Conservation (phyloP, 2,329 filamentous ascomycete species). For the Fusarium sambucinum region DNA sequence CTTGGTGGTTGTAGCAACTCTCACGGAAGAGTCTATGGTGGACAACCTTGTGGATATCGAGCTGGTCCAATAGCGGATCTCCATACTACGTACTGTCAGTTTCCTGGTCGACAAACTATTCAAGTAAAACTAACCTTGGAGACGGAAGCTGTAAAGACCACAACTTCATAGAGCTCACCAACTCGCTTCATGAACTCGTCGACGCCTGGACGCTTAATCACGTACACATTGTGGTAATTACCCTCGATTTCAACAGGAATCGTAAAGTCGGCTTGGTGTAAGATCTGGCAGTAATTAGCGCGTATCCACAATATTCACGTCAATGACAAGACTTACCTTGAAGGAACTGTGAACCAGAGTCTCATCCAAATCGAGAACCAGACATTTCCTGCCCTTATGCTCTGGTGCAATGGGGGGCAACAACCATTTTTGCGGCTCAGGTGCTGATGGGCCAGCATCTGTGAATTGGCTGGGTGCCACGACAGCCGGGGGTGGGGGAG, state of each 20-base stretch:
- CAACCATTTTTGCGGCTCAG: conserved; percentile 71
- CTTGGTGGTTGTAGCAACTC: conserved; percentile 99
- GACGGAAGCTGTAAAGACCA: conserved; percentile 98
- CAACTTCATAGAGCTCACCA: conserved; percentile 96
- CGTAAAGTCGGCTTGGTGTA: conserved; percentile 98
- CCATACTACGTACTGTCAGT: conserved; percentile 75
- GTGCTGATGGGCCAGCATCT: conserved; percentile 59
- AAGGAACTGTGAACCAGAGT: conserved; percentile 98
- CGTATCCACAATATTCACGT: neutral
- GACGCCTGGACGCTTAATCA: conserved; percentile 98
- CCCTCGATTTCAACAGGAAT: conserved; percentile 99
- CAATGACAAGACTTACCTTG: conserved; percentile 72
- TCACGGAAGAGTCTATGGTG: conserved; percentile 97
- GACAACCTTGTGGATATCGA: conserved; percentile 96
- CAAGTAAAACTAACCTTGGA: conserved; percentile 77
- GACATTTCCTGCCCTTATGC: conserved; percentile 88
- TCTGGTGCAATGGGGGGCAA: conserved; percentile 85
- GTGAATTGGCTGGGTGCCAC: conserved; percentile 55
- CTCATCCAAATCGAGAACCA: conserved; percentile 95
- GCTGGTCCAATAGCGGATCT: conserved; percentile 92
- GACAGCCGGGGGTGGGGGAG: conserved; percentile 62
- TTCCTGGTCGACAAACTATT: neutral
- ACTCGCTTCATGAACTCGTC: conserved; percentile 99
- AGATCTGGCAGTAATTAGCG: conserved; percentile 70
- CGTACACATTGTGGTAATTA: conserved; percentile 99